Percentiles rank a stretch among this genome's conserved stretches.
Evolutionary conservation across 306 rosid genomes (phyloP).

Genomic region (Casuarina glauca): DNA sequence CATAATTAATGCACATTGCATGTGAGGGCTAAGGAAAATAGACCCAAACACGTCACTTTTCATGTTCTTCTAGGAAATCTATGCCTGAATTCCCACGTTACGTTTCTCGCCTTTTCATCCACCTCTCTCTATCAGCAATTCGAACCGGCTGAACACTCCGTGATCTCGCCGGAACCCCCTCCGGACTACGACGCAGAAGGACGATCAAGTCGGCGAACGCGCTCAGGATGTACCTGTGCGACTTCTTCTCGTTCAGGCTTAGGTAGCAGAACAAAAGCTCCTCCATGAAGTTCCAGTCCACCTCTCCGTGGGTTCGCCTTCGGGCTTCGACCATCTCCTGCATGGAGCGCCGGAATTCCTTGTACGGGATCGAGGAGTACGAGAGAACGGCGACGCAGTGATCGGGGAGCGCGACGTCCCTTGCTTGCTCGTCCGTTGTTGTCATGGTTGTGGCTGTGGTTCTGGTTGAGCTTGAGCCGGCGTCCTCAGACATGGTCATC

Average conservation of each 20-base stretch:
- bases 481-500: slow-evolving; percentile 41
- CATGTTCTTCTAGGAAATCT: not conserved
- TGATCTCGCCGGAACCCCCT: slow-evolving; percentile 14
- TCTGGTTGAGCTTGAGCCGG: slow-evolving; percentile 35
- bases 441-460: slow-evolving; percentile 2
- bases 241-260: slow-evolving; percentile 62
- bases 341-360: slow-evolving; percentile 70
- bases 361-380: slow-evolving; percentile 48
- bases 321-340: slow-evolving; percentile 53
- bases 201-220: slow-evolving; percentile 68
- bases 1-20: slow-evolving; percentile 28
- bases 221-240: slow-evolving; percentile 54
- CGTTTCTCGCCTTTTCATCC: slow-evolving; percentile 19
- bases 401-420: slow-evolving; percentile 30
- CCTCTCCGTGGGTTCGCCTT: slow-evolving; percentile 29
- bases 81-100: slow-evolving; percentile 28
- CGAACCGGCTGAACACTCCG: slow-evolving; percentile 40
- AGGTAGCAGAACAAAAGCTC: slow-evolving; percentile 66
- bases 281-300: slow-evolving; percentile 87
- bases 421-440: not conserved
- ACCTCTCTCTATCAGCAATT: slow-evolving; percentile 15
- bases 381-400: slow-evolving; percentile 60
- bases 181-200: slow-evolving; percentile 38
- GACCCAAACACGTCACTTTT: slow-evolving; percentile 11
- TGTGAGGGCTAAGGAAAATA: slow-evolving; percentile 31